These are phyloP conservation scores for Fusarium albosuccineum DNA, from an alignment of 2,329 filamentous ascomycete genomes.

Conservation along the genomic window DNA sequence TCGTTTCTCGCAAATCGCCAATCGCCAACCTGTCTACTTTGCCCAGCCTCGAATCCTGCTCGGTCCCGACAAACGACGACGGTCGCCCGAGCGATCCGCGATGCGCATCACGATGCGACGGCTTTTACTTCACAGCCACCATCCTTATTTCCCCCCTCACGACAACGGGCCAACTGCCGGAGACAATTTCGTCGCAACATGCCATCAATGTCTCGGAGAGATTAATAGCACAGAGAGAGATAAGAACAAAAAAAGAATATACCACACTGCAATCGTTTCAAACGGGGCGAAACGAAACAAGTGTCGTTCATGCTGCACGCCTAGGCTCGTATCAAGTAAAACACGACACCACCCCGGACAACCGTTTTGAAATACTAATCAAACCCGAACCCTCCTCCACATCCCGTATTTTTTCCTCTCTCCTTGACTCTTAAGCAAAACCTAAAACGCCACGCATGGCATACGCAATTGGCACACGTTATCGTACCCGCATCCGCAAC, in stretches of 20 bases:
- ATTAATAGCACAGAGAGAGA: no score
- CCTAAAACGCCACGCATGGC: conserved; percentile 24
- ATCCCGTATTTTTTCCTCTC: conserved; percentile 21
- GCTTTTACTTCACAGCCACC: conserved; percentile 24
- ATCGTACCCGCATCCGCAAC: conserved; percentile 1
- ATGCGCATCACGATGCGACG: conserved; percentile 4
- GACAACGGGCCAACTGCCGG: background rate
- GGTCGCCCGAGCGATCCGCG: conserved; percentile 23
- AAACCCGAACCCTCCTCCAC: conserved; percentile 27
- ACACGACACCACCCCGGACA: background rate
- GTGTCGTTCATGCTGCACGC: background rate
- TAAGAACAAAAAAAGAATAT: background rate
- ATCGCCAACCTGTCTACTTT: conserved; percentile 8
- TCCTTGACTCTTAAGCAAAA: background rate
- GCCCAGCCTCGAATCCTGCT: conserved; percentile 10
- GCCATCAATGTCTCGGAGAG: no score
- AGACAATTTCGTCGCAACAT: no score
- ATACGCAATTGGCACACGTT: conserved; percentile 33
- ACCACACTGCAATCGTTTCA: conserved; percentile 31
- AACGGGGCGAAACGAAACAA: conserved; percentile 32
- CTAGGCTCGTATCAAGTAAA: conserved; percentile 36
- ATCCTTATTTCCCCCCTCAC: background rate
- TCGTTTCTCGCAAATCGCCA: conserved; percentile 28
- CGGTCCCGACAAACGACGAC: conserved; percentile 17
- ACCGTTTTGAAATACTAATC: conserved; percentile 1